Evolutionary conservation across 2,329 filamentous ascomycete species (phyloP).

Genomic region (Aureobasidium leucospermi): DNA sequence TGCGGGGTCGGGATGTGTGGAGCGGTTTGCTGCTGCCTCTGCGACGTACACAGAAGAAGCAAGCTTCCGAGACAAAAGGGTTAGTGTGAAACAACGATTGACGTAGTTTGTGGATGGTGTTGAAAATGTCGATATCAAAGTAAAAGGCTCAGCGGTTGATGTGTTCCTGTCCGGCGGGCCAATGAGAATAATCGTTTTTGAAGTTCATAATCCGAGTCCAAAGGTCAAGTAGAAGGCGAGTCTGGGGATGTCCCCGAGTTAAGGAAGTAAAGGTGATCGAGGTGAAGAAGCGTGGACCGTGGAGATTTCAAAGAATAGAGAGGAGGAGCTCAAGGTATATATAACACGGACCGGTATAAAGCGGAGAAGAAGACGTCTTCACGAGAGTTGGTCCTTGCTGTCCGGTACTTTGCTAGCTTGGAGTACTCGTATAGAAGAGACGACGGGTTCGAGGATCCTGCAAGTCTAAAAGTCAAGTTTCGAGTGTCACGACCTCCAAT

Average conservation of each 20-base stretch:
- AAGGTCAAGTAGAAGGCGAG: background rate
- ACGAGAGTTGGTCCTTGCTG: background rate
- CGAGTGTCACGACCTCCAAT: slow-evolving; percentile 4
- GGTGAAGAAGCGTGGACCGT: background rate
- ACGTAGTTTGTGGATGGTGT: background rate
- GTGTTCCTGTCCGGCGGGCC: slow-evolving; percentile 40
- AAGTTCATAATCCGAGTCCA: slow-evolving; percentile 13
- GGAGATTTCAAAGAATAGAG: background rate
- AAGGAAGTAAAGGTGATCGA: background rate
- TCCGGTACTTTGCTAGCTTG: slow-evolving; percentile 2
- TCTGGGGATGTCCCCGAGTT: background rate
- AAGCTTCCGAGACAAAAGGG: background rate
- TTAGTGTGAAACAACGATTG: background rate
- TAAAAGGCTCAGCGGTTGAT: slow-evolving; percentile 32
- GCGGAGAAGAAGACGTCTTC: slow-evolving; percentile 1
- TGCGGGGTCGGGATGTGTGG: background rate
- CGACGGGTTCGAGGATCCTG: background rate
- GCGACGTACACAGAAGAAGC: background rate
- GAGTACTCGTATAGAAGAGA: background rate
- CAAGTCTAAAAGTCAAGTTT: background rate
- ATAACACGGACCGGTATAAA: background rate
- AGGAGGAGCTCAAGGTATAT: background rate
- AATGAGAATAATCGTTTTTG: slow-evolving; percentile 22
- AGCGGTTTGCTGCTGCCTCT: background rate
- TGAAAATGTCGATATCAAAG: background rate